phyloP scores from a whole-genome alignment of 768 basidiomycete species.

The Gloeopeniophorella convolvens region DNA sequence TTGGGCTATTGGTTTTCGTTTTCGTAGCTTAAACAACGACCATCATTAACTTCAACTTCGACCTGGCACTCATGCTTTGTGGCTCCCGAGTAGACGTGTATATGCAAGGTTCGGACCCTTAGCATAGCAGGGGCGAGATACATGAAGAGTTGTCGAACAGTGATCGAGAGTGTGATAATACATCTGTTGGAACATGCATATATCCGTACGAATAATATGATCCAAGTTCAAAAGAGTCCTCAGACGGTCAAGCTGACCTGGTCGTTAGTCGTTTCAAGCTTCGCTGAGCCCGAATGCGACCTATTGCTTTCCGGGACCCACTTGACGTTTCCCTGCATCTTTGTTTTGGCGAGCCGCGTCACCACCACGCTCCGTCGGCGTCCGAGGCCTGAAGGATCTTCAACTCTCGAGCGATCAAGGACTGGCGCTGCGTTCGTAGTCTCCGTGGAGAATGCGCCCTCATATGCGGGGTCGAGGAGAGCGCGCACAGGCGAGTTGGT shows the following conservation, averaged over 20 bases:
- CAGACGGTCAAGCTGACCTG: slow-evolving; percentile 1
- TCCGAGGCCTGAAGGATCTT: slow-evolving; percentile 32
- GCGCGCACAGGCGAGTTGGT: slow-evolving; percentile 25
- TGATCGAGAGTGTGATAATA: background rate
- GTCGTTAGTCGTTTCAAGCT: slow-evolving; percentile 1
- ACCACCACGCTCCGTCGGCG: slow-evolving; percentile 28
- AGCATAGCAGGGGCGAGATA: too few species aligned
- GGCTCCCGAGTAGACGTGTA: too few species aligned
- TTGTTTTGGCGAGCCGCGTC: background rate
- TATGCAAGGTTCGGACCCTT: too few species aligned
- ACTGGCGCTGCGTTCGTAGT: slow-evolving; percentile 23
- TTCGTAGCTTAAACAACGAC: too few species aligned
- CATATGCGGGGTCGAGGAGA: slow-evolving; percentile 33
- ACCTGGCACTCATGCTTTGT: too few species aligned
- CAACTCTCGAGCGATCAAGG: slow-evolving; percentile 23
- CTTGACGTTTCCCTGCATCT: background rate
- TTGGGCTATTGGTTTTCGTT: too few species aligned
- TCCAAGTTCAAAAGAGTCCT: background rate
- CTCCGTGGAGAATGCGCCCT: slow-evolving; percentile 34
- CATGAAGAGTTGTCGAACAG: too few species aligned
- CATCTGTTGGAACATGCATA: background rate
- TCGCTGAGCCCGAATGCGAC: background rate
- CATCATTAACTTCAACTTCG: too few species aligned
- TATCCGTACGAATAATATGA: background rate
- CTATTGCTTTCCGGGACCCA: background rate